Conservation (phyloP, 495 filamentous ascomycete species). For the Hyaloscypha bicolor region DNA sequence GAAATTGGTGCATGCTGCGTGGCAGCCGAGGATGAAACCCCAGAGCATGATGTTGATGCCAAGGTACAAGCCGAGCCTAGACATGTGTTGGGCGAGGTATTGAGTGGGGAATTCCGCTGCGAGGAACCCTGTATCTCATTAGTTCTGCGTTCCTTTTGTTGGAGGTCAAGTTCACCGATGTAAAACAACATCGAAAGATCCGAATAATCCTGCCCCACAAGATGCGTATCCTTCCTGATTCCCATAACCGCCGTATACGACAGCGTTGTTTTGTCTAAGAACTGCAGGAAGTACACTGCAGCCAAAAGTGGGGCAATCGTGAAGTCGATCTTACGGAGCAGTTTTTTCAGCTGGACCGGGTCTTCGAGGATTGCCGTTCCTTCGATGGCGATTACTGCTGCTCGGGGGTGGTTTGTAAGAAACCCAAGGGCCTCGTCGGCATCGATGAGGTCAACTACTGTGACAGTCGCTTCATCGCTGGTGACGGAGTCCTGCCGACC, state of each 20-base stretch:
- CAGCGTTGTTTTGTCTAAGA: constrained; percentile 64
- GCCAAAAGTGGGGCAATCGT: constrained; percentile 62
- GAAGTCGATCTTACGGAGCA: constrained; percentile 58
- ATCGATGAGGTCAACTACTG: constrained; percentile 1
- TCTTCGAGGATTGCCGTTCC: constrained; percentile 25
- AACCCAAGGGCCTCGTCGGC: constrained; percentile 25
- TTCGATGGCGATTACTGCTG: constrained; percentile 14
- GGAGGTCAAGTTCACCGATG: constrained; percentile 16
- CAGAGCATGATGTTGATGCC: constrained; percentile 61
- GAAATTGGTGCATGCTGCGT: constrained; percentile 47
- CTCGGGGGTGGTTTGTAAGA: constrained; percentile 18
- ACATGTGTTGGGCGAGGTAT: constrained; percentile 52
- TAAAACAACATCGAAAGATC: constrained; percentile 36
- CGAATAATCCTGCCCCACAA: constrained; percentile 28
- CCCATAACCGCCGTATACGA: constrained; percentile 66
- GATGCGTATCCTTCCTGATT: constrained; percentile 16
- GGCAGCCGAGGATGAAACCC: constrained; percentile 57
- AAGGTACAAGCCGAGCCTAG: constrained; percentile 58
- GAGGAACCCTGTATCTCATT: constrained; percentile 63
- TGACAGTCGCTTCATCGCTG: not conserved
- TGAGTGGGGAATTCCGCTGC: constrained; percentile 66
- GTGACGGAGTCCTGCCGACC: constrained; percentile 1
- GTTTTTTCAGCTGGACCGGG: constrained; percentile 35
- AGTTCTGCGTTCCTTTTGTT: constrained; percentile 42
- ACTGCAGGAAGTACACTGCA: constrained; percentile 64